A percentile compares a stretch with the other conserved stretches of the same genome.
Evolutionary conservation across 345 rosid species (phyloP).

Genomic region (Brassica juncea): DNA sequence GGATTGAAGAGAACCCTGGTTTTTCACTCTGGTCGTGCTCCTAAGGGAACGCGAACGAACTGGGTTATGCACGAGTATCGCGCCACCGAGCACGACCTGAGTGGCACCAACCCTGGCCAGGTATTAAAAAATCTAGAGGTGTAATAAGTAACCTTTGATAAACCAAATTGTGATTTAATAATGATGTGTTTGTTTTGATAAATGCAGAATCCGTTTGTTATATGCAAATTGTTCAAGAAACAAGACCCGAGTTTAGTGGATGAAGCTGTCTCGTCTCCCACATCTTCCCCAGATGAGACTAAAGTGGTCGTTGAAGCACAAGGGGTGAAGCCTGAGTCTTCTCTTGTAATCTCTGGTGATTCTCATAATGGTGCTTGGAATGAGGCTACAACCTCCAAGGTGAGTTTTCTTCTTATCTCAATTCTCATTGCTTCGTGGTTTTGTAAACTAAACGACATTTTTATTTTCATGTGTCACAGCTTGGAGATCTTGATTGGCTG

Average conservation of each 20-base stretch:
- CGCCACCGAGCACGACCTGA: conserved; percentile 62
- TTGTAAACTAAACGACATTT: background rate
- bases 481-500: conserved; percentile 38
- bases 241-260: conserved; percentile 47
- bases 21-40: conserved; percentile 86
- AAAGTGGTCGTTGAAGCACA: conserved; percentile 28
- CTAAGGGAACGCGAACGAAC: conserved; percentile 64
- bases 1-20: conserved; percentile 95
- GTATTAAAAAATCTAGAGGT: conserved; percentile 32
- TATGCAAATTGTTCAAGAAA: conserved; percentile 72
- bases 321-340: conserved; percentile 33
- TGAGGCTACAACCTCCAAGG: conserved; percentile 36
- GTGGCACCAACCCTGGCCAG: conserved; percentile 85
- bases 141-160: background rate
- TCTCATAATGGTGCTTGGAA: conserved; percentile 8
- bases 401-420: conserved; percentile 21
- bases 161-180: background rate
- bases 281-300: conserved; percentile 39
- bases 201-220: conserved; percentile 64
- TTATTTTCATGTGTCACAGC: conserved; percentile 27
- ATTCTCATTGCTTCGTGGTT: background rate
- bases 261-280: conserved; percentile 49
- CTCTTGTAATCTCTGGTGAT: conserved; percentile 21
- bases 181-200: conserved; percentile 16
- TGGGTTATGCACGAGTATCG: conserved; percentile 99